phyloP scores from a whole-genome alignment of 2,329 filamentous ascomycete species.

The Incumbomyces lentus region DNA sequence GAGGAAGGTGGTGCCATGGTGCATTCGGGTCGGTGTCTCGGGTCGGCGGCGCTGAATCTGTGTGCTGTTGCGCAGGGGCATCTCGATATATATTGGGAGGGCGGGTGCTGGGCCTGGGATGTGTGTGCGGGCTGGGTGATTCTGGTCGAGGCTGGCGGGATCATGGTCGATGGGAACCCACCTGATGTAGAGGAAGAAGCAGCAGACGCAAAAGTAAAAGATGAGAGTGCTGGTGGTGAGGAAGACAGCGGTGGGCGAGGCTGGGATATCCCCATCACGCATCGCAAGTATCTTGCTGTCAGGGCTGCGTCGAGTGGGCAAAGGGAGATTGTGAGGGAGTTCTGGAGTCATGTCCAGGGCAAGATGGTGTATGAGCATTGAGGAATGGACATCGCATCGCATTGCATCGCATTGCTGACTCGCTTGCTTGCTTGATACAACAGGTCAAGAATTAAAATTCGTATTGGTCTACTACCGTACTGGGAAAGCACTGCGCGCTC shows the following conservation, averaged over 20 bases:
- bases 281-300: slow-evolving; percentile 42
- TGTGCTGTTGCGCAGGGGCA: slow-evolving; percentile 49
- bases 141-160: slow-evolving; percentile 49
- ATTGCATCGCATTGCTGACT: too few species aligned
- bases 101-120: slow-evolving; percentile 57
- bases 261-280: slow-evolving; percentile 47
- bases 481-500: too few species aligned
- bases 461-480: too few species aligned
- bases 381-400: too few species aligned
- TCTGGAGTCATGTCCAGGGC: slow-evolving; percentile 32
- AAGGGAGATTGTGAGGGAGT: slow-evolving; percentile 32
- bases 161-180: slow-evolving; percentile 49
- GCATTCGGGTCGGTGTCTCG: slow-evolving; percentile 46
- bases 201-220: too few species aligned
- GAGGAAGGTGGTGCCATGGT: slow-evolving; percentile 52
- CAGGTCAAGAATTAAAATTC: too few species aligned
- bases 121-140: slow-evolving; percentile 55
- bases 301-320: slow-evolving; percentile 21
- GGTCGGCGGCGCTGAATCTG: slow-evolving; percentile 51
- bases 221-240: too few species aligned
- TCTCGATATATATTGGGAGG: slow-evolving; percentile 56
- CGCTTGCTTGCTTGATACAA: too few species aligned
- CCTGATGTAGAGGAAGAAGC: too few species aligned
- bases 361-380: slow-evolving; percentile 25
- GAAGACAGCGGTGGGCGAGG: slow-evolving; percentile 27